Percentiles rank a stretch among this genome's conserved stretches.
Conservation (phyloP, 176 grass and related monocot species). For the Aegilops speltoides region DNA sequence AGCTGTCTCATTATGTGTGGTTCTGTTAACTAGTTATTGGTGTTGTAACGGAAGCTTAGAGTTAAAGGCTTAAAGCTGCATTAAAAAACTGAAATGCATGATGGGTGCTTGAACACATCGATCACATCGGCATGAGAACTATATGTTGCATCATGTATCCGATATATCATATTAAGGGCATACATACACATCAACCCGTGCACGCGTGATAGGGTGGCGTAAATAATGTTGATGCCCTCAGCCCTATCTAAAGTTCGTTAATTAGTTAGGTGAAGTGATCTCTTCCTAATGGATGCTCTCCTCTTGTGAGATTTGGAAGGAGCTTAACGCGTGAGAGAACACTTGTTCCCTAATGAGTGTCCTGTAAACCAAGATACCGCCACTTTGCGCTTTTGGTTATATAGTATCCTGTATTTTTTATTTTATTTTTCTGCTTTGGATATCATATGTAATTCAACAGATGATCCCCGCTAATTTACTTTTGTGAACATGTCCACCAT, state of each 20-base stretch:
- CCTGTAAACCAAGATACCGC: too few species aligned
- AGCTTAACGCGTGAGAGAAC: neutral
- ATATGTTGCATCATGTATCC: neutral
- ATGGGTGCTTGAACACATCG: slow-evolving; percentile 18
- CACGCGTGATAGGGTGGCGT: neutral
- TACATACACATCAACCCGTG: slow-evolving; percentile 10
- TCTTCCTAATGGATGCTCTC: neutral
- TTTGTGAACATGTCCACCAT: too few species aligned
- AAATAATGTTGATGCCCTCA: neutral
- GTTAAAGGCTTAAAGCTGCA: slow-evolving; percentile 30
- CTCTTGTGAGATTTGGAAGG: neutral
- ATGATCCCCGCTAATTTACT: too few species aligned
- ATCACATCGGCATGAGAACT: slow-evolving; percentile 8
- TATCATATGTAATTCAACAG: neutral
- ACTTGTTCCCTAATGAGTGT: too few species aligned
- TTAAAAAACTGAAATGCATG: neutral
- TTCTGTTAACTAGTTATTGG: neutral
- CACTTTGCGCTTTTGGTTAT: neutral
- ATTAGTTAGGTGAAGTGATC: neutral
- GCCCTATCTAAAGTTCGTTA: slow-evolving; percentile 22
- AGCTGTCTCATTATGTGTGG: neutral
- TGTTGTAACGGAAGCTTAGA: slow-evolving; percentile 11
- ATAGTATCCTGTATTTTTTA: neutral
- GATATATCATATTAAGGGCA: slow-evolving; percentile 8
- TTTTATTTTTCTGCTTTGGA: neutral